Base-by-base conservation (phyloP, 805 yeast genomes). In the Yarrowia sp. region DNA sequence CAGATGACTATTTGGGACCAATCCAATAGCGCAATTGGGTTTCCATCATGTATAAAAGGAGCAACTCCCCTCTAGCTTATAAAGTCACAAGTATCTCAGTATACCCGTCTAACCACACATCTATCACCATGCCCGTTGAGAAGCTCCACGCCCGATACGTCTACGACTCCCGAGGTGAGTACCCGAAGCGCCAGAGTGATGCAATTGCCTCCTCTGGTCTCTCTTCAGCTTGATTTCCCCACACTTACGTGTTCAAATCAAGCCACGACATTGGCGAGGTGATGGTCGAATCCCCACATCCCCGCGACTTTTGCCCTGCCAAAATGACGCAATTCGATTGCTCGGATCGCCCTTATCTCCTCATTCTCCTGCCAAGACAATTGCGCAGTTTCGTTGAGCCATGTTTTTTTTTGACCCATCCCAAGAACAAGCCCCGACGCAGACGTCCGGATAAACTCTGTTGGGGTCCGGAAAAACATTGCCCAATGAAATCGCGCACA, bases 81-180 rank as follows among this genome's bases (percentile, higher is more conserved):
- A 43, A 33, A 30, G 40, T 14, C 50, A 42, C 64, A 42, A 58
- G 64, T 58, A 58, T 58, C 64, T 43, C 50, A 14, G 64, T 58
- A 58, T 58, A 58, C 64, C 64, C 39, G 49, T 55, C 61, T 58
- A 58, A 50, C 50, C 55, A 61, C 66, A 60, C 53, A 61, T 46
- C 36, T 46, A 34, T 46, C 66, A 74, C 69, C 80, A 91, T 91
- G 97, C 89, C 97, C 76, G 86, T 91, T 78, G 81, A 91, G 75
- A 93, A 94, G 83, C 84, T 93, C 76, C 88, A 85, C 82, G 91
- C 98, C 78, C 93, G 99, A 85, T 90, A 87, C 87, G 97, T 94
- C 83, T 94, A 95, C 89, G 99, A 94, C 85, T 94, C 98, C 77
- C 92, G 99, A 85, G 98, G 98, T 84, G 72, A 44, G 78, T 75